Percentiles rank a stretch among this genome's conserved stretches.
phyloP scores from a whole-genome alignment of 1,284 basidiomycete species.

The Ustanciosporium gigantosporum region DNA sequence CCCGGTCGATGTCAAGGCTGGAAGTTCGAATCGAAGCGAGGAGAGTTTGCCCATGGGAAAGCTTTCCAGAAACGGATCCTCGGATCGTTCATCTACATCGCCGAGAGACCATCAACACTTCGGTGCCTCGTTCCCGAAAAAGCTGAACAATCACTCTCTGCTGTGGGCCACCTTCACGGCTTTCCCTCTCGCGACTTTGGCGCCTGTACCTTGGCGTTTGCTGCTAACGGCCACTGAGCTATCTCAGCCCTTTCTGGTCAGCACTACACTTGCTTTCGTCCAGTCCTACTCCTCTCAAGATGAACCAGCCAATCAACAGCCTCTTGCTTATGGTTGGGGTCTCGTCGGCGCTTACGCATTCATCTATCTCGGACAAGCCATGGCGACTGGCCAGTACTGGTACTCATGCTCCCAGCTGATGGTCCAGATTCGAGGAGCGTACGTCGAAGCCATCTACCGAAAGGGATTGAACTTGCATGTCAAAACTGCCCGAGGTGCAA shows the following conservation, averaged over 20 bases:
- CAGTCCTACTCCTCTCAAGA: conserved; percentile 21
- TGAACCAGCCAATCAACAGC: conserved; percentile 16
- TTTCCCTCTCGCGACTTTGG: conserved; percentile 34
- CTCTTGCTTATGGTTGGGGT: conserved; percentile 49
- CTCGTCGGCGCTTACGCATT: conserved; percentile 53
- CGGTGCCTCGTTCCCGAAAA: conserved; percentile 11
- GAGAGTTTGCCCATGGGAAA: conserved; percentile 16
- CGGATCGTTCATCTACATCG: not conserved
- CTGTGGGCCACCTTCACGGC: conserved; percentile 28
- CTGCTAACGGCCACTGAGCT: conserved; percentile 35
- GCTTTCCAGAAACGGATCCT: conserved; percentile 2
- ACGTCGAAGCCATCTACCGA: conserved; percentile 49
- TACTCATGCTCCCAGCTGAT: conserved; percentile 32
- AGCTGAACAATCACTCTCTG: conserved; percentile 10
- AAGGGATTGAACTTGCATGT: conserved; percentile 50
- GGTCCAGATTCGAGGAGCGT: conserved; percentile 43
- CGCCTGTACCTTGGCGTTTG: conserved; percentile 41
- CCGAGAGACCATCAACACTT: not conserved
- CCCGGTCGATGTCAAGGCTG: not conserved
- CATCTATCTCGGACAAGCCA: conserved; percentile 40
- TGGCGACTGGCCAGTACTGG: conserved; percentile 44
- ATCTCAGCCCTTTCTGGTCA: conserved; percentile 46
- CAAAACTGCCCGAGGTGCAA: conserved; percentile 40
- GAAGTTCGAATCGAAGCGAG: conserved; percentile 4
- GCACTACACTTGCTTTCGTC: conserved; percentile 45